Evolutionary conservation across 768 basidiomycete species (phyloP).

Genomic region (Amanita rubescens): DNA sequence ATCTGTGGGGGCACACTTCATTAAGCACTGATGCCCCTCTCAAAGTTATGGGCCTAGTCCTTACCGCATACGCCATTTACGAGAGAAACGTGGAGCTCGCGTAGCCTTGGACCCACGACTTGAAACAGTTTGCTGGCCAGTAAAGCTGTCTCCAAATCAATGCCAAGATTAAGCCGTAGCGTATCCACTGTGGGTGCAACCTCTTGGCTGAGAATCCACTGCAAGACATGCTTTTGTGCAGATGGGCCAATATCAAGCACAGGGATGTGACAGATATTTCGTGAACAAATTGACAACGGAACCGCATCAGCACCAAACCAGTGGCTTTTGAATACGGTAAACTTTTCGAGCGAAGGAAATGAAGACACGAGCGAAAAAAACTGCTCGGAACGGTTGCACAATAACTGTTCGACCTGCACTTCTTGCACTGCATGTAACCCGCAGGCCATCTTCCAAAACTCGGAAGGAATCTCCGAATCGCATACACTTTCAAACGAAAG

Average conservation of each 20-base stretch:
- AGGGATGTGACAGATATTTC: not conserved
- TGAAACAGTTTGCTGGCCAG: constrained; percentile 9
- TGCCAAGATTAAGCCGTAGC: constrained; percentile 16
- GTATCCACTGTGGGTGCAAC: constrained; percentile 15
- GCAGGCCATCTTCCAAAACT: constrained; percentile 20
- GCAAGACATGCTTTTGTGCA: constrained; percentile 14
- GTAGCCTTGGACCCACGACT: constrained; percentile 11
- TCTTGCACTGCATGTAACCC: constrained; percentile 19
- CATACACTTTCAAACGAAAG: constrained; percentile 21
- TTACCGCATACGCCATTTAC: constrained; percentile 17
- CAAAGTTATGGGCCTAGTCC: constrained; percentile 5
- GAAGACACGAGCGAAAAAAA: constrained; percentile 23
- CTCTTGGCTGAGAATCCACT: constrained; percentile 18
- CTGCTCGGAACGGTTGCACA: constrained; percentile 14
- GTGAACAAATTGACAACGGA: not conserved
- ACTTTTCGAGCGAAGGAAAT: constrained; percentile 18
- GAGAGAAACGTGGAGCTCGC: constrained; percentile 18
- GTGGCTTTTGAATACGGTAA: constrained; percentile 22
- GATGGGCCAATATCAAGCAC: constrained; percentile 4
- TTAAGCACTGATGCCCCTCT: not conserved
- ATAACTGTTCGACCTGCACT: constrained; percentile 20
- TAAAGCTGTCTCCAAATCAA: constrained; percentile 8
- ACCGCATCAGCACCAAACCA: constrained; percentile 4
- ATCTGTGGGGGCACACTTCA: constrained; percentile 12
- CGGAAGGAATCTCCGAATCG: constrained; percentile 17